Conservation (phyloP, 202 grass and related monocot genomes). For the Cymbopogon flexuosus region DNA sequence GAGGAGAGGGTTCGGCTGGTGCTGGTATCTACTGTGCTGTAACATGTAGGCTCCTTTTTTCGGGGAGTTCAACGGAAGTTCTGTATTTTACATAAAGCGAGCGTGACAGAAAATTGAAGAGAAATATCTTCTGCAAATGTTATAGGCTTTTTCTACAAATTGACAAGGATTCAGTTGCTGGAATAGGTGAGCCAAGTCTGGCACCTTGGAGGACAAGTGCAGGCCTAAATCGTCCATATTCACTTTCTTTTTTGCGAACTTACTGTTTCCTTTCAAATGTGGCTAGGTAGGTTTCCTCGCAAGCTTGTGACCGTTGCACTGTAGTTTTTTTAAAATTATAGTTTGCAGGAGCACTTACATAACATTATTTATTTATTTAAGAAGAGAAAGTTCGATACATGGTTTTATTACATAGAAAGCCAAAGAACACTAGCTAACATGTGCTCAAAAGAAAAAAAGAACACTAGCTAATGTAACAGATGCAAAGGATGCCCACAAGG, state of each 20-base stretch:
- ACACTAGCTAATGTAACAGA: neutral
- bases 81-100: conserved; percentile 4
- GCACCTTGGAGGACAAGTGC: neutral
- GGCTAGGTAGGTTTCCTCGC: neutral
- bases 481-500: too few relatives aligned
- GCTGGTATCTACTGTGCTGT: conserved; percentile 12
- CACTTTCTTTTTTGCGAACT: neutral
- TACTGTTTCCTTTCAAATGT: neutral
- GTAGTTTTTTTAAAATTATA: neutral
- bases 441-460: neutral
- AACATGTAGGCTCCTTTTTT: conserved; percentile 34
- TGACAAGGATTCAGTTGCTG: neutral
- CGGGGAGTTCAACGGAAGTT: neutral
- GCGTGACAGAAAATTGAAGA: neutral
- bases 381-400: neutral
- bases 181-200: neutral
- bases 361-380: neutral
- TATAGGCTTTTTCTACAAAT: neutral
- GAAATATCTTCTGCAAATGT: neutral
- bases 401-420: neutral
- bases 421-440: neutral
- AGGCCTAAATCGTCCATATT: neutral
- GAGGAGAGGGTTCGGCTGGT: neutral
- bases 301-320: neutral
- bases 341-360: neutral